A percentile compares a stretch with the other conserved stretches of the same genome.
Evolutionary conservation across 306 rosid genomes (phyloP).

Genomic region (Prunus padus): DNA sequence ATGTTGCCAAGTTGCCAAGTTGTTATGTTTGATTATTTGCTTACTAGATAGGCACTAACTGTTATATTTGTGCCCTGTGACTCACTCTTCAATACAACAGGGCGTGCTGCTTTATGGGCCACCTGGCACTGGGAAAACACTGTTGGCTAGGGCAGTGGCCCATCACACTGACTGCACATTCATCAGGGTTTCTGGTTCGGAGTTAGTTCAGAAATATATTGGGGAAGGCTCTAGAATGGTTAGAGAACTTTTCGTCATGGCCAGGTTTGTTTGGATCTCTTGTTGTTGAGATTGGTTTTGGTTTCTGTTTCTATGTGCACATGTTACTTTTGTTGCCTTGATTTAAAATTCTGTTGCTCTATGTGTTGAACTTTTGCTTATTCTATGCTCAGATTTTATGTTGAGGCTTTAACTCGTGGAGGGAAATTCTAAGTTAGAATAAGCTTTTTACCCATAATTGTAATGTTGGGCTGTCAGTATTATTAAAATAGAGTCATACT

Average conservation of each 20-base stretch:
- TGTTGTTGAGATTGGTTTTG: conserved; percentile 3
- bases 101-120: conserved; percentile 96
- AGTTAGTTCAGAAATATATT: conserved; percentile 93
- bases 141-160: conserved; percentile 99
- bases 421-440: neutral
- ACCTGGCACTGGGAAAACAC: conserved; percentile 96
- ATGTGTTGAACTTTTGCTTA: neutral
- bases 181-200: conserved; percentile 99
- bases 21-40: neutral
- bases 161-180: conserved; percentile 98
- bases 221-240: conserved; percentile 99
- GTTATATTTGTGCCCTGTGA: neutral
- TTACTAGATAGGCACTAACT: conserved; percentile 2
- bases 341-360: neutral
- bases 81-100: conserved; percentile 34
- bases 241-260: conserved; percentile 97
- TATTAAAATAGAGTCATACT: too few relatives aligned
- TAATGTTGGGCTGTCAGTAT: neutral
- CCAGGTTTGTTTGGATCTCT: conserved; percentile 65
- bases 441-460: too few relatives aligned
- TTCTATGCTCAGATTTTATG: neutral
- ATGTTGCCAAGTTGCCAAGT: neutral
- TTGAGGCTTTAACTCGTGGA: neutral
- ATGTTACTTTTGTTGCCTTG: neutral
- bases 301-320: neutral